Percentiles rank a stretch among this genome's conserved stretches.
These are phyloP conservation scores for Eremothecium cymbalariae DNA, from an alignment of 1,139 yeast genomes.

Conservation along the genomic window DNA sequence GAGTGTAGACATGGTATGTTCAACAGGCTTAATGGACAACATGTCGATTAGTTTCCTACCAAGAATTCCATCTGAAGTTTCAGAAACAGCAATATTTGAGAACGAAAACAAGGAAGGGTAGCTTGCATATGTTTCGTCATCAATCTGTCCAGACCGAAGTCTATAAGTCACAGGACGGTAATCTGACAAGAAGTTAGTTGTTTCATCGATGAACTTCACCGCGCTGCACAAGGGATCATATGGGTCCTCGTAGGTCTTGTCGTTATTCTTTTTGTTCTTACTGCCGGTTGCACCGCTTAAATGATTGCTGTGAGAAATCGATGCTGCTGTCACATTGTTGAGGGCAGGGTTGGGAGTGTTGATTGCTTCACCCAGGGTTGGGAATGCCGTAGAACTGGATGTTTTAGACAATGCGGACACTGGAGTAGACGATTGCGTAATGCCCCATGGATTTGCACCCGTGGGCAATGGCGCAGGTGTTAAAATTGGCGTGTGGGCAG, in stretches of 20 bases:
- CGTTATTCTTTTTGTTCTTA: conserved; percentile 20
- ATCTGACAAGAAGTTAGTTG: conserved; percentile 28
- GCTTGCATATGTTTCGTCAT: conserved; percentile 30
- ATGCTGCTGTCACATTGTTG: conserved; percentile 17
- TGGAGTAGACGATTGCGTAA: conserved; percentile 29
- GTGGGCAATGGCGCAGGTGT: conserved; percentile 32
- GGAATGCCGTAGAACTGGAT: conserved; percentile 57
- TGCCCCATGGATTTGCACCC: conserved; percentile 32
- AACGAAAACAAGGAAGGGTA: conserved; percentile 41
- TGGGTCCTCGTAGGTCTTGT: conserved; percentile 27
- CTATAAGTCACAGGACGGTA: conserved; percentile 29
- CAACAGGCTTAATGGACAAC: conserved; percentile 30
- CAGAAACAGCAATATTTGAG: conserved; percentile 25
- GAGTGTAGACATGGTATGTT: conserved; percentile 28
- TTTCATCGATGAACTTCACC: conserved; percentile 33
- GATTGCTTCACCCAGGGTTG: conserved; percentile 54
- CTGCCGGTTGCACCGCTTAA: conserved; percentile 8
- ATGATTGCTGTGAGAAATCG: conserved; percentile 11
- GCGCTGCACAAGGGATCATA: conserved; percentile 32
- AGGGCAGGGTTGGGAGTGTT: conserved; percentile 13
- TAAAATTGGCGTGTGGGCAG: conserved; percentile 24
- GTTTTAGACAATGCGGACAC: conserved; percentile 27
- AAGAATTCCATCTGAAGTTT: conserved; percentile 26
- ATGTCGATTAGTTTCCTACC: conserved; percentile 30
- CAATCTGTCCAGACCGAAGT: conserved; percentile 33